These are phyloP conservation scores for Globisporangium paddicum DNA, from an alignment of 352 stramenopile species.

Conservation along the genomic window DNA sequence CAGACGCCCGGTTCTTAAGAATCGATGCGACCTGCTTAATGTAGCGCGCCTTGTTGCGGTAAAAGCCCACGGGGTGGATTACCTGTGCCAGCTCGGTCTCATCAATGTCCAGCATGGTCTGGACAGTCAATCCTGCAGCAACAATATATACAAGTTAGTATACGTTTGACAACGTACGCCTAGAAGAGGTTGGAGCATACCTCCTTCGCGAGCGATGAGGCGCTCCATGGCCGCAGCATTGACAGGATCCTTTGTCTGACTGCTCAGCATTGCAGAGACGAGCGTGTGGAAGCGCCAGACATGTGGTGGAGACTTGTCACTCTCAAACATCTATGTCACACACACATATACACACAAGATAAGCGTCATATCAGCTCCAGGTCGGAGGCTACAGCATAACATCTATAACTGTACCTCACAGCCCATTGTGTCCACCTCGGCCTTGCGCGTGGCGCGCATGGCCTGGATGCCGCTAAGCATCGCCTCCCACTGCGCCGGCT, in stretches of 20 bases:
- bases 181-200: not conserved
- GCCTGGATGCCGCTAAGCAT: conserved; percentile 55
- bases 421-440: conserved; percentile 69
- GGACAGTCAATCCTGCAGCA: conserved; percentile 73
- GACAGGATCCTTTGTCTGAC: conserved; percentile 96
- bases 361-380: not conserved
- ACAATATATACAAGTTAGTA: not conserved
- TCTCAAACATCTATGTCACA: conserved; percentile 31
- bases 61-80: conserved; percentile 93
- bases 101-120: conserved; percentile 83
- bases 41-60: conserved; percentile 95
- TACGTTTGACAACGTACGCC: not conserved
- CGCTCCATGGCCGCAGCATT: conserved; percentile 70
- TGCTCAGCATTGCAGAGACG: conserved; percentile 95
- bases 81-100: conserved; percentile 81
- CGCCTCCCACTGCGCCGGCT: conserved; percentile 46
- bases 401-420: conserved; percentile 36
- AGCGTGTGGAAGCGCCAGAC: conserved; percentile 90
- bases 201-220: conserved; percentile 50
- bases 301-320: conserved; percentile 32
- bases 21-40: conserved; percentile 84
- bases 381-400: not conserved
- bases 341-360: not conserved
- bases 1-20: conserved; percentile 25
- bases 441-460: conserved; percentile 59